Percentiles rank a stretch among this genome's conserved stretches.
Conservation (phyloP, 2,329 filamentous ascomycete species). For the Cladosporium halotolerans region DNA sequence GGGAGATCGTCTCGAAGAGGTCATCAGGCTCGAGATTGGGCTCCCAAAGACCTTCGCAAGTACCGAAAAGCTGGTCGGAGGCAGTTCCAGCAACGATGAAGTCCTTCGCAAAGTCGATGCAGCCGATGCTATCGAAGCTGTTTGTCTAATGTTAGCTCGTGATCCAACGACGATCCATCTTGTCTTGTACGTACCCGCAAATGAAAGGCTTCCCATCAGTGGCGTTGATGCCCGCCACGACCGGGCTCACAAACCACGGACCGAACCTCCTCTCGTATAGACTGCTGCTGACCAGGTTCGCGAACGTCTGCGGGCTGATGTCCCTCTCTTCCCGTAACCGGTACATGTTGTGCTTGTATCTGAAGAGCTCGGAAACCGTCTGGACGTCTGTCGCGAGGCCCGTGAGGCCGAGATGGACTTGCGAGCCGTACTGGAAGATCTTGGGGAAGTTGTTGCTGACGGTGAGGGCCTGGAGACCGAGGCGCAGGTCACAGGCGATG, state of each 20-base stretch:
- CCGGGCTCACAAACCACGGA: conserved; percentile 91
- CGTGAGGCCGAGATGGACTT: conserved; percentile 91
- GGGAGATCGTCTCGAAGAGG: conserved; percentile 96
- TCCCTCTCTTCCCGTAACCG: conserved; percentile 94
- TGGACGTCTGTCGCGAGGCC: conserved; percentile 93
- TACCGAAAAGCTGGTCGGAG: conserved; percentile 96
- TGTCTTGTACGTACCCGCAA: conserved; percentile 55
- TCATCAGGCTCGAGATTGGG: conserved; percentile 91
- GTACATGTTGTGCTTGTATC: conserved; percentile 99
- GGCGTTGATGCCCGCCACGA: conserved; percentile 89
- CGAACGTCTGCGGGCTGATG: conserved; percentile 90
- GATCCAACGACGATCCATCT: neutral
- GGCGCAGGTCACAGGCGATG: conserved; percentile 96
- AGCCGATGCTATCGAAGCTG: conserved; percentile 91
- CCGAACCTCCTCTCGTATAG: conserved; percentile 96
- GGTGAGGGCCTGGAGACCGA: conserved; percentile 92
- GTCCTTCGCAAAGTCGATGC: conserved; percentile 99
- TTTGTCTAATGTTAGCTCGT: neutral
- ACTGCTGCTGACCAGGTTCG: conserved; percentile 84
- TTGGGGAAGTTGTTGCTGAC: conserved; percentile 99
- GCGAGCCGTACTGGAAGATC: conserved; percentile 89
- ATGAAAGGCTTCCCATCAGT: conserved; percentile 95
- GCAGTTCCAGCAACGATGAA: conserved; percentile 97
- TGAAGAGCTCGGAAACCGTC: conserved; percentile 93
- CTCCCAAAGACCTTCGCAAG: conserved; percentile 97